Evolutionary conservation across 2,329 filamentous ascomycete genomes (phyloP), one percentile per base, ranked within the genome.

Genomic region (Curvularia eragrostidis): DNA sequence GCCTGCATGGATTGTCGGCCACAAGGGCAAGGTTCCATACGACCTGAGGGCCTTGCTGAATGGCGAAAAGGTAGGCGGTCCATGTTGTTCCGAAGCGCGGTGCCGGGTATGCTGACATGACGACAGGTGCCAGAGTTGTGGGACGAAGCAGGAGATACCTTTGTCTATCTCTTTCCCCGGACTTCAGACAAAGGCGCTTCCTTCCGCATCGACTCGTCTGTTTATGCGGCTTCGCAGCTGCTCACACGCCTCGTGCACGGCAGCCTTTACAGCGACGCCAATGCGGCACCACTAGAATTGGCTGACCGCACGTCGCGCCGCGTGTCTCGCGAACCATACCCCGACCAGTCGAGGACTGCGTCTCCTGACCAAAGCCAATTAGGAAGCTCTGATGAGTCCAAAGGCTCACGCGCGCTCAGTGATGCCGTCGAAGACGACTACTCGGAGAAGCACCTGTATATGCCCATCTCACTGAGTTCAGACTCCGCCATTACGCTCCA

Each of bases 111-210:
- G 56, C 66, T 67, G 54, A 66, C 52, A 43, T 30, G 12, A 28
- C 23, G 21, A 64, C 61, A 85, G 82, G 78, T 86, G 15, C 70
- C 78, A 5, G 87, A 89, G 66, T 72, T 89, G 8, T 89, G 87
- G 87, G 84, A 87, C 63, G 83, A 86, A 3, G 71, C 81, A 46
- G 86, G 84, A n/a, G 85, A 88, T 69, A 87, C 85, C 13, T 81
- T 83, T 59, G 80, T 89, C n/a, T 85, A 88, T 65, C 78, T 89
- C 13, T 88, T 86, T 65, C 85, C 86, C 1, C 79, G 82, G 41
- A 82, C 78, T 15, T 83, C 84, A 19, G 81, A 81, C 52, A 82
- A 82, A 67, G 80, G 84, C 5, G 79, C 87, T 8, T 87, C 85
- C 2, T 88, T 89, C 78, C 84, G 83, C 58, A 77, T 89, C 54